These are phyloP conservation scores for Citropsis articulata DNA, from an alignment of 345 rosid species.

Conservation along the genomic window DNA sequence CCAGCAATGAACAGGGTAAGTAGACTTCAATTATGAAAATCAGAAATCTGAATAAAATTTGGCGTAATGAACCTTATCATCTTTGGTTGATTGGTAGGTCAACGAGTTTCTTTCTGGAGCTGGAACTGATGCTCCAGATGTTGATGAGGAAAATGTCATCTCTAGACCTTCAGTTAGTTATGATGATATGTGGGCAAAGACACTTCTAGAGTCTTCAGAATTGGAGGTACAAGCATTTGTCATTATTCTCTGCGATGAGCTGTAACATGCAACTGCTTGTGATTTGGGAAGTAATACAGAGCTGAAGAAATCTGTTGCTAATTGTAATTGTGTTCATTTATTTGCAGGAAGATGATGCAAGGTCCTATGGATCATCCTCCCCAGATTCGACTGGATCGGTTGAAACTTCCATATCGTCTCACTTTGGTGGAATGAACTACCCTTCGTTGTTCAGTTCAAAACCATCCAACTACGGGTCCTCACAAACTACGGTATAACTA, in stretches of 20 bases:
- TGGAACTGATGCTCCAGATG: constrained; percentile 99
- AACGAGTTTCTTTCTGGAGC: constrained; percentile 95
- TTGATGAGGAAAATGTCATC: constrained; percentile 84
- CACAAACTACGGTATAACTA: constrained; percentile 59
- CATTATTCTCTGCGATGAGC: neutral
- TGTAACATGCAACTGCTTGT: neutral
- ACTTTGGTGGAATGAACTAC: constrained; percentile 97
- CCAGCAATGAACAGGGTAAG: constrained; percentile 96
- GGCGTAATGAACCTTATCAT: constrained; percentile 7
- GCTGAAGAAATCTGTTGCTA: neutral
- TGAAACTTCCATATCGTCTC: constrained; percentile 95
- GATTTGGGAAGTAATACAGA: neutral
- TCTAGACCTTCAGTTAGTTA: constrained; percentile 92
- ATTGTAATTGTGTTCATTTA: constrained; percentile 4
- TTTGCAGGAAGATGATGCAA: constrained; percentile 87
- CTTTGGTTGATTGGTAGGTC: constrained; percentile 52
- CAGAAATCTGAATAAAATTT: neutral
- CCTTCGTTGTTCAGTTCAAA: constrained; percentile 93
- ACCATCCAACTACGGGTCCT: constrained; percentile 53
- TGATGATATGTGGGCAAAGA: constrained; percentile 99
- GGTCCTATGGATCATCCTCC: constrained; percentile 93
- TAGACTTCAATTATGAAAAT: constrained; percentile 6
- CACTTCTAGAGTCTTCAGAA: constrained; percentile 84
- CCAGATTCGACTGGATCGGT: constrained; percentile 96
- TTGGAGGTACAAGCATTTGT: constrained; percentile 49